Evolutionary conservation across 257 asterid species (phyloP).

Genomic region (Solanum phureja): DNA sequence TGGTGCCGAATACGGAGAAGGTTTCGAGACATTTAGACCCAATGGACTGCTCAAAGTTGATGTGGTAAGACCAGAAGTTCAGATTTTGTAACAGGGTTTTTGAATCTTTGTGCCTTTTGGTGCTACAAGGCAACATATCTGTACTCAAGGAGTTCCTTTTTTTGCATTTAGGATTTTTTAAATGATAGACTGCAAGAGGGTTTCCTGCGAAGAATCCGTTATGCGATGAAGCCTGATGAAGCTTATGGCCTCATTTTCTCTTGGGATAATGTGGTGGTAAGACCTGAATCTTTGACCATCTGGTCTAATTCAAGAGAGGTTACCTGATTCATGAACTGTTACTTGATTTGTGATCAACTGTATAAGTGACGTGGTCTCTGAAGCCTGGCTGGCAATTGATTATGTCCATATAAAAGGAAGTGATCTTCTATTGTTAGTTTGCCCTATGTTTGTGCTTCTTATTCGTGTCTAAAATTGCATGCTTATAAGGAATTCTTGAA

Average conservation of each 20-base stretch:
- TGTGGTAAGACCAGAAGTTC: too few relatives aligned
- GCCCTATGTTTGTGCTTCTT: background rate
- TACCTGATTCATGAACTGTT: background rate
- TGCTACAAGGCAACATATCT: background rate
- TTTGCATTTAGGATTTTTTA: constrained; percentile 50
- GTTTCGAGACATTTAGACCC: constrained; percentile 88
- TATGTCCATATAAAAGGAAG: background rate
- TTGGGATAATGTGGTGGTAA: constrained; percentile 97
- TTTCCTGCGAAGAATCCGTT: constrained; percentile 81
- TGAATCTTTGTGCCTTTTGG: background rate
- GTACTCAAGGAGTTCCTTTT: background rate
- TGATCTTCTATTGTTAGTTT: background rate
- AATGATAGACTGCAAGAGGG: constrained; percentile 93
- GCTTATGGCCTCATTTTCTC: constrained; percentile 97
- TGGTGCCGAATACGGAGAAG: constrained; percentile 99
- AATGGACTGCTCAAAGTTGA: constrained; percentile 68
- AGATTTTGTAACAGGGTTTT: background rate
- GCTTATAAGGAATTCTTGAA: background rate
- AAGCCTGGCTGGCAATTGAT: background rate
- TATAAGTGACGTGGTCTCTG: background rate
- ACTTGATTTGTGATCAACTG: background rate
- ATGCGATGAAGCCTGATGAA: constrained; percentile 98
- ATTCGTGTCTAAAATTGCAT: background rate
- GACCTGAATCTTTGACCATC: constrained; percentile 2
- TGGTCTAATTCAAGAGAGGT: background rate